Percentiles rank a stretch among this genome's conserved stretches.
These are phyloP conservation scores for Fistulifera pelliculosa DNA, from an alignment of 108 stramenopile species.

Conservation along the genomic window DNA sequence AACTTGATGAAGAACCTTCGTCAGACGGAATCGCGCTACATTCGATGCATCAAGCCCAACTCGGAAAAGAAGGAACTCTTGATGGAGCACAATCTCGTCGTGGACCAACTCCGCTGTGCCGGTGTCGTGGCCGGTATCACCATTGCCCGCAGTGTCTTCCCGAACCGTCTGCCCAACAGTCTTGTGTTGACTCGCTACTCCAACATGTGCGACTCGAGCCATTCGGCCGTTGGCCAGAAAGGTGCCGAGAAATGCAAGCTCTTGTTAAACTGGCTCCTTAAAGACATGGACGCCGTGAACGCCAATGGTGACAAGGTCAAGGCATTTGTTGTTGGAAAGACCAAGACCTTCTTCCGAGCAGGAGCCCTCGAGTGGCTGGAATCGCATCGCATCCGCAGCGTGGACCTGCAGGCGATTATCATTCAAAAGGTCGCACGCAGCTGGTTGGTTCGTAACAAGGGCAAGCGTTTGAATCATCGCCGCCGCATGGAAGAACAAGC, in stretches of 20 bases:
- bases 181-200: slow-evolving; percentile 52
- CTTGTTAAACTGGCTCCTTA: slow-evolving; percentile 11
- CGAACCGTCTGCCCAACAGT: slow-evolving; percentile 73
- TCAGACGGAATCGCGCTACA: slow-evolving; percentile 72
- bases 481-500: neutral
- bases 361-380: slow-evolving; percentile 75
- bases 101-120: slow-evolving; percentile 86
- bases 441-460: slow-evolving; percentile 16
- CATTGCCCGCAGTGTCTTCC: slow-evolving; percentile 86
- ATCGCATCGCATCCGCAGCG: slow-evolving; percentile 17
- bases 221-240: neutral
- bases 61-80: slow-evolving; percentile 42
- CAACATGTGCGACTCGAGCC: slow-evolving; percentile 8
- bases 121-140: slow-evolving; percentile 87
- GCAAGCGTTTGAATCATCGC: neutral
- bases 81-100: slow-evolving; percentile 60
- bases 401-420: slow-evolving; percentile 22
- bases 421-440: slow-evolving; percentile 25
- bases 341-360: slow-evolving; percentile 72
- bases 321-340: slow-evolving; percentile 36
- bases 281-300: neutral
- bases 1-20: slow-evolving; percentile 53
- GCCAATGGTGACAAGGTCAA: slow-evolving; percentile 5
- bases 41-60: slow-evolving; percentile 90
- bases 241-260: slow-evolving; percentile 24